Conservation (phyloP, 179 eudicot genomes). For the Heliamphora pulchella region DNA sequence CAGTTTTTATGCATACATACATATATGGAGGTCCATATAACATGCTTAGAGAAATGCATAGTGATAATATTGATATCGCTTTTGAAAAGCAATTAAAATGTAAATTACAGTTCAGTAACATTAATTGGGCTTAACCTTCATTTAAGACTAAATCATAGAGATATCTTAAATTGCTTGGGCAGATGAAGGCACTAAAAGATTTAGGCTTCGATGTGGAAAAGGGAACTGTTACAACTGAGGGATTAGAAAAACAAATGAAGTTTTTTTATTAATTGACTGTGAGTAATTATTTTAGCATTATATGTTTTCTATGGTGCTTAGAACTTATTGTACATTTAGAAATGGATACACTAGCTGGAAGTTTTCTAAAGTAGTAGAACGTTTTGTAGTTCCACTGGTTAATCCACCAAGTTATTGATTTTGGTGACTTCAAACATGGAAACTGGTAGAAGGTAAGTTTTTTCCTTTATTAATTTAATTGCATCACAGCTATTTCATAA, state of each 20-base stretch:
- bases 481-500: neutral
- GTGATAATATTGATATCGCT: too few relatives aligned
- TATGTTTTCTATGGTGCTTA: neutral
- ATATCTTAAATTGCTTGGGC: slow-evolving; percentile 26
- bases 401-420: neutral
- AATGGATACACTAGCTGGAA: slow-evolving; percentile 7
- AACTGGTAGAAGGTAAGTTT: neutral
- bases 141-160: neutral
- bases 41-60: too few relatives aligned
- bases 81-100: too few relatives aligned
- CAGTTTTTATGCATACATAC: too few relatives aligned
- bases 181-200: slow-evolving; percentile 93
- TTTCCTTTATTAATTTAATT: neutral
- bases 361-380: neutral
- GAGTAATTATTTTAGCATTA: slow-evolving; percentile 24
- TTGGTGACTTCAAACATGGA: neutral
- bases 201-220: slow-evolving; percentile 85
- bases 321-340: neutral
- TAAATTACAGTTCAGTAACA: too few relatives aligned
- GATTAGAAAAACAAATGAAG: slow-evolving; percentile 64
- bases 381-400: neutral
- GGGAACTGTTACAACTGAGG: slow-evolving; percentile 83
- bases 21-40: too few relatives aligned
- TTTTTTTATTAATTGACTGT: slow-evolving; percentile 59
- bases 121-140: neutral